These are phyloP conservation scores for Hydnomerulius pinastri DNA, from an alignment of 768 basidiomycete genomes.

Conservation along the genomic window DNA sequence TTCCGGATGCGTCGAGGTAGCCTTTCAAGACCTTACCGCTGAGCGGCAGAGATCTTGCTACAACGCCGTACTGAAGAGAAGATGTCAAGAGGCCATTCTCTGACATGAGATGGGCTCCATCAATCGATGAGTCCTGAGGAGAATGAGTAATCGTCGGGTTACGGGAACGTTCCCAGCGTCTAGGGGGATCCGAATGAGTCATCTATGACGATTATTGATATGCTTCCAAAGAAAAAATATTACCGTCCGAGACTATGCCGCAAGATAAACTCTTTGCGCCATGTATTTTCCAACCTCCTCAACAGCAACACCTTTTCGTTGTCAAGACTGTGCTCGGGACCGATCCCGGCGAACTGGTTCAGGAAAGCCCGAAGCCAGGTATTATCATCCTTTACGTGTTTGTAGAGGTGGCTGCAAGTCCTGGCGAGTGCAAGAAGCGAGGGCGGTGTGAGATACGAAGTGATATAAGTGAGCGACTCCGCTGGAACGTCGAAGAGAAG, in stretches of 20 bases:
- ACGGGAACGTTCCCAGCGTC: slow-evolving; percentile 71
- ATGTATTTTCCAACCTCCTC: slow-evolving; percentile 56
- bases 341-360: slow-evolving; percentile 63
- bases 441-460: slow-evolving; percentile 67
- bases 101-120: slow-evolving; percentile 61
- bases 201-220: not conserved
- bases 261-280: slow-evolving; percentile 70
- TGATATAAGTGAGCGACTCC: slow-evolving; percentile 78
- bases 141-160: slow-evolving; percentile 60
- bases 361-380: slow-evolving; percentile 81
- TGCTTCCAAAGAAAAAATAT: slow-evolving; percentile 13
- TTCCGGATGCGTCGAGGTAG: slow-evolving; percentile 64
- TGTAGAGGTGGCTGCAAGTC: slow-evolving; percentile 52
- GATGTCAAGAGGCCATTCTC: slow-evolving; percentile 56
- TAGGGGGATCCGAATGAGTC: slow-evolving; percentile 29
- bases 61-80: slow-evolving; percentile 67
- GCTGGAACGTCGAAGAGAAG: slow-evolving; percentile 57
- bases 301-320: slow-evolving; percentile 51
- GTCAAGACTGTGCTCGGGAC: slow-evolving; percentile 60
- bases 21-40: slow-evolving; percentile 71
- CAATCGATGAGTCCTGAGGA: slow-evolving; percentile 61
- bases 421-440: slow-evolving; percentile 58
- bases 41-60: slow-evolving; percentile 71
- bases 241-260: slow-evolving; percentile 60
- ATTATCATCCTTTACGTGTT: slow-evolving; percentile 74